Evolutionary conservation across 2,329 filamentous ascomycete species (phyloP).

Genomic region (Malbranchea zuffiana): DNA sequence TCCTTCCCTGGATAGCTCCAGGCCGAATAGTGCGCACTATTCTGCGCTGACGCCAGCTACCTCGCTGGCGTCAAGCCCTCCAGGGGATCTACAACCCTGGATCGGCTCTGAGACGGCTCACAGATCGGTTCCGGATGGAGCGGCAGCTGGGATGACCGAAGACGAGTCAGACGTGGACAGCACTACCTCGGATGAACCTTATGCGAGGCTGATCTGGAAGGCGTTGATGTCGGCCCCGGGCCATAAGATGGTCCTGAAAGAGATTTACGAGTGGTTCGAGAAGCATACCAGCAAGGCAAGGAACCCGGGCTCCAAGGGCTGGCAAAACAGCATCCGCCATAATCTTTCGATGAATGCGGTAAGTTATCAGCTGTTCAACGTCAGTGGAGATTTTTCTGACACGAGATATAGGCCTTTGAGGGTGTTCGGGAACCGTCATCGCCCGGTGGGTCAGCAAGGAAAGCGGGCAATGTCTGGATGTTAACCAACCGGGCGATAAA

Average conservation of each 20-base stretch:
- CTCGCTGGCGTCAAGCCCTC: constrained; percentile 13
- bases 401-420: constrained; percentile 25
- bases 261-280: constrained; percentile 85
- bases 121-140: constrained; percentile 11
- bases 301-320: constrained; percentile 54
- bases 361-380: constrained; percentile 29
- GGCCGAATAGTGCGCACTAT: constrained; percentile 10
- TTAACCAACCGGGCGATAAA: constrained; percentile 58
- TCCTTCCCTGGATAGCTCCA: constrained; percentile 3
- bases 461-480: constrained; percentile 64
- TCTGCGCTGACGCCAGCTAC: constrained; percentile 10
- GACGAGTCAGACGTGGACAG: constrained; percentile 15
- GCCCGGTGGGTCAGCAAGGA: constrained; percentile 45
- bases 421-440: constrained; percentile 21
- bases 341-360: constrained; percentile 94
- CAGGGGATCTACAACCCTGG: constrained; percentile 5
- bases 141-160: constrained; percentile 4
- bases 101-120: constrained; percentile 1
- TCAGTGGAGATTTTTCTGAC: constrained; percentile 11
- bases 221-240: constrained; percentile 58
- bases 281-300: constrained; percentile 67
- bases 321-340: constrained; percentile 93
- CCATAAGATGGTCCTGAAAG: constrained; percentile 65
- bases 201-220: constrained; percentile 68
- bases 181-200: constrained; percentile 47